Evolutionary conservation across 2,329 filamentous ascomycete species (phyloP).

Genomic region (Coniella lustricola): DNA sequence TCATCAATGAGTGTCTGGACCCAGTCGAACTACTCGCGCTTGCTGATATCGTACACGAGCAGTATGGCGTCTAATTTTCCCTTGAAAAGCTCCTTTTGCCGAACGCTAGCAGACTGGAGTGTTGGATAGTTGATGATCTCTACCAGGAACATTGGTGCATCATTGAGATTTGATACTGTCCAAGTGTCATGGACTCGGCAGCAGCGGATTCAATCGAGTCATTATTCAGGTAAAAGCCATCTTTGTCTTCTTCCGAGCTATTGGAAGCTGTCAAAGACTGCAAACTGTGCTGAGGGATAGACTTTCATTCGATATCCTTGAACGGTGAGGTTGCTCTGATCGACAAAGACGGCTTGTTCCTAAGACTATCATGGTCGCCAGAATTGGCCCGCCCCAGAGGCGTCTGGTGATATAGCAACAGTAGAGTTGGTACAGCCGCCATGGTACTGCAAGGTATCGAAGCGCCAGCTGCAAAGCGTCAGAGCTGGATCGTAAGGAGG

Average conservation of each 20-base stretch:
- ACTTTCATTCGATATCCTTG: too few relatives aligned
- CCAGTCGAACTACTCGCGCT: constrained; percentile 19
- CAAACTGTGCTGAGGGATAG: too few relatives aligned
- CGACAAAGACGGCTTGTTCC: too few relatives aligned
- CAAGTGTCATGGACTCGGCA: background rate
- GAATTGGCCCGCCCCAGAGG: too few relatives aligned
- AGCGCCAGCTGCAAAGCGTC: constrained; percentile 24
- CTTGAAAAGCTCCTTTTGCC: constrained; percentile 18
- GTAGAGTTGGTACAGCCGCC: background rate
- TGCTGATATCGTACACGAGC: constrained; percentile 24
- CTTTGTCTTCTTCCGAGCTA: too few relatives aligned
- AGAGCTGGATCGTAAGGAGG: constrained; percentile 25
- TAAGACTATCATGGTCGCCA: too few relatives aligned
- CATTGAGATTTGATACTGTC: constrained; percentile 12
- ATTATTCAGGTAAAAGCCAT: background rate
- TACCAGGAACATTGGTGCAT: constrained; percentile 21
- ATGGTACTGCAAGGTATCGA: constrained; percentile 19
- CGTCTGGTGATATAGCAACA: too few relatives aligned
- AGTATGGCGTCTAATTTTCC: constrained; percentile 25
- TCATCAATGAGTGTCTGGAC: constrained; percentile 18
- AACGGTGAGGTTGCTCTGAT: too few relatives aligned
- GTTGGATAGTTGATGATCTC: constrained; percentile 24
- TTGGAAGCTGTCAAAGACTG: too few relatives aligned
- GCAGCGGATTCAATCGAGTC: background rate
- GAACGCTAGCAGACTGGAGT: constrained; percentile 18